Base-by-base conservation (phyloP, 2,329 filamentous ascomycete genomes). In the Monosporascus sp. region DNA sequence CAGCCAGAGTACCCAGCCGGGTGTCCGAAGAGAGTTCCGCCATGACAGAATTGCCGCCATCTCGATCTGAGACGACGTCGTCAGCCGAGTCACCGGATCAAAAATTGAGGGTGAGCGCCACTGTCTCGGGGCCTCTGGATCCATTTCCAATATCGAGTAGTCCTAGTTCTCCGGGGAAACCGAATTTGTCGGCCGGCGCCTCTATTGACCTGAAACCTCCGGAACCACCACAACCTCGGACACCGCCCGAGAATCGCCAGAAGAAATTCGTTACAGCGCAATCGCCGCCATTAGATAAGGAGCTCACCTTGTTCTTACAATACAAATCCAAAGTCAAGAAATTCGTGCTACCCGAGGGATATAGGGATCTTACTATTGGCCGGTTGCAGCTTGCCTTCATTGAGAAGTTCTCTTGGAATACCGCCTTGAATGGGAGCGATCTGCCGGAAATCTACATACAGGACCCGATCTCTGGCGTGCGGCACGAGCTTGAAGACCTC, bases 391-490 rank as follows among this genome's bases (percentile, higher is more conserved):
- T 99, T 27, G 93, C 94, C 1, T 99, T 99, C 63, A 99, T 99
- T 62, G 94, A 99, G 62, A 99, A 97, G 68, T 99, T 99, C 67
- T 94, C 93, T 0, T 99, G 95, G 92, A 97, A 96, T 63, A 97
- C 93, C 1, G 92, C 97, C 62, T 88, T 90, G 56, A 95, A 97
- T 64, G 94, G 94, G 7, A 83, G 85, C 15, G 94, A 99, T 67
- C 74, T 99, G 46, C 94, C 94, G 0, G 94, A 99, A 63, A 97
- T 99, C 17, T 97, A 99, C 69, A 94, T 99, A 17, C 94, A 99
- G 69, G 94, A 99, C 68, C 88, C 92, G 0, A 82, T 97, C 2
- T 97, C 94, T 8, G 94, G 94, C 1, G 89, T 99, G n/a, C 87
- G 94, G 17, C 93, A 99, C 69, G 94, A 99, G 72, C 75, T 99